phyloP scores from a whole-genome alignment of 2,329 filamentous ascomycete genomes.

The Colletotrichum sp. region DNA sequence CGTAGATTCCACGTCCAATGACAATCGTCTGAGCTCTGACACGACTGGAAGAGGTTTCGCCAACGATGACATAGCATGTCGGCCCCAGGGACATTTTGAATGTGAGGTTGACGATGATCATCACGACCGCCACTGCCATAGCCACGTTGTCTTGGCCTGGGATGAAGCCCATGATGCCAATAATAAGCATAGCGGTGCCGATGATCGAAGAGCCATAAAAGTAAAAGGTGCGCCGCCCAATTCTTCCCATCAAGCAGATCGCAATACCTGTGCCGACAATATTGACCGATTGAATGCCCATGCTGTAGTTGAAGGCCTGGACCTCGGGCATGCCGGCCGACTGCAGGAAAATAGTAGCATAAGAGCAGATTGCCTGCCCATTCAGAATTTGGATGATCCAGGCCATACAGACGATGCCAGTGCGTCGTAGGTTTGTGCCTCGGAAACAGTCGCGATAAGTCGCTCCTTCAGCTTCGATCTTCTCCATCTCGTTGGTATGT shows the following conservation, averaged over 20 bases:
- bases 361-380: constrained; percentile 52
- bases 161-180: constrained; percentile 43
- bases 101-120: constrained; percentile 43
- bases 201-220: constrained; percentile 42
- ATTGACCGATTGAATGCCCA: constrained; percentile 53
- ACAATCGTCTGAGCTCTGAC: constrained; percentile 51
- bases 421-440: constrained; percentile 37
- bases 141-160: constrained; percentile 19
- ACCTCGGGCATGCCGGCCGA: constrained; percentile 50
- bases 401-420: constrained; percentile 32
- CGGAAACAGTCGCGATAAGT: constrained; percentile 44
- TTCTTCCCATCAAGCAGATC: constrained; percentile 39
- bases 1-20: constrained; percentile 46
- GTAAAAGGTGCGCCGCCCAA: constrained; percentile 45
- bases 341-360: constrained; percentile 56
- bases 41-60: constrained; percentile 48
- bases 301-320: constrained; percentile 50
- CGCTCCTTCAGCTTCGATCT: constrained; percentile 31
- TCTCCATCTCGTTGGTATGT: constrained; percentile 43
- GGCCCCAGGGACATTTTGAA: constrained; percentile 52
- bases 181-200: constrained; percentile 43
- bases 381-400: constrained; percentile 30
- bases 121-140: constrained; percentile 39
- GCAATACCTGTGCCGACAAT: constrained; percentile 45
- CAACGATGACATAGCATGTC: constrained; percentile 47